Percentiles rank a stretch among this genome's conserved stretches.
Evolutionary conservation across 805 yeast genomes (phyloP).

Genomic region (Saccharomycopsis vini): DNA sequence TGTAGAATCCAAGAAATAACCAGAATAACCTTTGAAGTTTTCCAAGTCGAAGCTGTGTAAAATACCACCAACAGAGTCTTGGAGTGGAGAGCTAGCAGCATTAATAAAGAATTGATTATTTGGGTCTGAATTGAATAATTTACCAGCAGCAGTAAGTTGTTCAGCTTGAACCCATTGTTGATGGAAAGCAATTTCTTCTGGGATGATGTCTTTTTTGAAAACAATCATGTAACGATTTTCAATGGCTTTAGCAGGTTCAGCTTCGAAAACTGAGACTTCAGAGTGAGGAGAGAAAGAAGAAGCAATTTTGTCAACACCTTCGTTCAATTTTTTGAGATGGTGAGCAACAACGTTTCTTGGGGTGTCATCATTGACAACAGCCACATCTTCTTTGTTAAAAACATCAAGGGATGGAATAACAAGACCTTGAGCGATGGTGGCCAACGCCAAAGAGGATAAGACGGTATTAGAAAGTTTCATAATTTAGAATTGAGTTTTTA

Average conservation of each 20-base stretch:
- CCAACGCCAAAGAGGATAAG: constrained; percentile 29
- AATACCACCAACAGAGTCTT: constrained; percentile 18
- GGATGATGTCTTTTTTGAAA: constrained; percentile 55
- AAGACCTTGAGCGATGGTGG: constrained; percentile 39
- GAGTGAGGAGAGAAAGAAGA: constrained; percentile 1
- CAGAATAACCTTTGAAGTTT: constrained; percentile 70
- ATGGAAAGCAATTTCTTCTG: constrained; percentile 54
- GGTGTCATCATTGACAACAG: constrained; percentile 16
- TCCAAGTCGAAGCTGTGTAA: constrained; percentile 42
- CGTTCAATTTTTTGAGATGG: constrained; percentile 8
- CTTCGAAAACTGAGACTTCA: constrained; percentile 41
- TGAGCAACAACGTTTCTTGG: constrained; percentile 10
- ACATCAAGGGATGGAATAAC: constrained; percentile 50
- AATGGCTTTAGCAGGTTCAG: constrained; percentile 40
- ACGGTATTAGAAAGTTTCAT: constrained; percentile 22
- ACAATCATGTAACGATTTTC: constrained; percentile 80
- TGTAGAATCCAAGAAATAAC: constrained; percentile 68
- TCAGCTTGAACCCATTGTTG: constrained; percentile 51
- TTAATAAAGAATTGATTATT: constrained; percentile 32
- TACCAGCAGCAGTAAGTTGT: constrained; percentile 37
- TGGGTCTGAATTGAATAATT: constrained; percentile 28
- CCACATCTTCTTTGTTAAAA: constrained; percentile 29
- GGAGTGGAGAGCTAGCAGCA: constrained; percentile 22
- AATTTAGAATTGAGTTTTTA: not conserved
- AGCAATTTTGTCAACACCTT: constrained; percentile 14